These are phyloP conservation scores for Spergularia bocconei DNA, from an alignment of 148 eudicot genomes.

Conservation along the genomic window DNA sequence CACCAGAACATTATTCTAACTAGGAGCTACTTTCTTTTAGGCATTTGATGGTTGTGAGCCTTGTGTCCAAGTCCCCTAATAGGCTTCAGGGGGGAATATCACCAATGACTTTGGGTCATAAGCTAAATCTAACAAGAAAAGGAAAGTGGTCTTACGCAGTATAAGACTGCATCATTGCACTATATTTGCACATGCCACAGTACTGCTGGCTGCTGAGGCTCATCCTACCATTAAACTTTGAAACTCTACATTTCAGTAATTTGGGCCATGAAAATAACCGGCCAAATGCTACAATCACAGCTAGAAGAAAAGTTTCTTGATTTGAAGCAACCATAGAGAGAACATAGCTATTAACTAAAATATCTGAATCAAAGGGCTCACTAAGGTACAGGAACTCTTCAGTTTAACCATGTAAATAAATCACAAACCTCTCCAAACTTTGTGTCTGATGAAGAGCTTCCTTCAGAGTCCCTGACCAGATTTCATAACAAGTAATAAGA, in stretches of 20 bases:
- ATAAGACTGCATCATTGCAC: background rate
- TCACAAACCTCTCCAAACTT: constrained; percentile 90
- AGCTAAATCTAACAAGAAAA: background rate
- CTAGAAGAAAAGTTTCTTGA: background rate
- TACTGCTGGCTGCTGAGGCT: background rate
- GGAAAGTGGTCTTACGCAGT: background rate
- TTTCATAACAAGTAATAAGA: constrained; percentile 17
- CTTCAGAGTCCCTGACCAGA: constrained; percentile 52
- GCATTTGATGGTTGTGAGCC: background rate
- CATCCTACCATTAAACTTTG: background rate
- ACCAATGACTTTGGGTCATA: background rate
- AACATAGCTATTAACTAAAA: background rate
- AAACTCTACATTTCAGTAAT: background rate
- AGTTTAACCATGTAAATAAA: constrained; percentile 6
- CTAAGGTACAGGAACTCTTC: background rate
- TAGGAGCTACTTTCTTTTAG: too few species aligned
- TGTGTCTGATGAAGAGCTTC: constrained; percentile 57
- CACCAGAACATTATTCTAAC: too few species aligned
- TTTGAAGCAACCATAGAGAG: background rate
- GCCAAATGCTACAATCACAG: background rate
- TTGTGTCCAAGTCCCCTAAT: background rate
- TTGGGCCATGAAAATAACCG: background rate
- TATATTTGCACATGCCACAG: background rate
- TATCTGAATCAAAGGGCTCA: background rate
- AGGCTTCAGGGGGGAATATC: background rate